These are phyloP conservation scores for Pythium sukuiense DNA, from an alignment of 352 stramenopile species.

Conservation along the genomic window DNA sequence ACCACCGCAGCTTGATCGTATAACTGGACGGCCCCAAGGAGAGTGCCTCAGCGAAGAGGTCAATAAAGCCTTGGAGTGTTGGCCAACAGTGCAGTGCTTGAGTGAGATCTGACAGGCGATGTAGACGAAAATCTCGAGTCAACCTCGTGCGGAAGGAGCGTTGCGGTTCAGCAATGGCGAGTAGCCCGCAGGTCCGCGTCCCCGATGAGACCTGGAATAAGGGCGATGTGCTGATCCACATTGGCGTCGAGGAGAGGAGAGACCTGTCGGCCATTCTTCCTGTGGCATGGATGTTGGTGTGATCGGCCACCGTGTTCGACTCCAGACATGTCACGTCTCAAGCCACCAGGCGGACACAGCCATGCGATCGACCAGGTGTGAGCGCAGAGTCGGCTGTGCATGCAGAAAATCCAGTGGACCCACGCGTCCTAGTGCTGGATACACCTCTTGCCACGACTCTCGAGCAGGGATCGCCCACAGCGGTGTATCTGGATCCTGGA, in stretches of 20 bases:
- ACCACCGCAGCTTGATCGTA: too few relatives aligned
- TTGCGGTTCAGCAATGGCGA: too few relatives aligned
- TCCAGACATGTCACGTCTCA: neutral
- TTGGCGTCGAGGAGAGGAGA: neutral
- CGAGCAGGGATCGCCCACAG: neutral
- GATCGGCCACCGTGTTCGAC: neutral
- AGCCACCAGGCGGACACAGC: neutral
- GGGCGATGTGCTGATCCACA: neutral
- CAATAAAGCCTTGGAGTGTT: too few relatives aligned
- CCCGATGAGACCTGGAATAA: too few relatives aligned
- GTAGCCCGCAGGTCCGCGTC: too few relatives aligned
- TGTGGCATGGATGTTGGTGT: neutral
- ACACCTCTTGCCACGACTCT: neutral
- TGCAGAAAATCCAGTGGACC: neutral
- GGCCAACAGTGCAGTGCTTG: too few relatives aligned
- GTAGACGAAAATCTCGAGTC: too few relatives aligned
- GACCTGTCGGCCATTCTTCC: neutral
- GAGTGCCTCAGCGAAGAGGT: too few relatives aligned
- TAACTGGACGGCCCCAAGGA: too few relatives aligned
- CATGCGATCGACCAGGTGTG: neutral
- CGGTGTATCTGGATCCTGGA: neutral
- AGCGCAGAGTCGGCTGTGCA: neutral
- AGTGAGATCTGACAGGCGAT: too few relatives aligned
- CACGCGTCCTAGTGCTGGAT: neutral
- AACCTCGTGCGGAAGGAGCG: too few relatives aligned